Evolutionary conservation across 1,284 basidiomycete species (phyloP).

Genomic region (Ustilago shanxiensis): DNA sequence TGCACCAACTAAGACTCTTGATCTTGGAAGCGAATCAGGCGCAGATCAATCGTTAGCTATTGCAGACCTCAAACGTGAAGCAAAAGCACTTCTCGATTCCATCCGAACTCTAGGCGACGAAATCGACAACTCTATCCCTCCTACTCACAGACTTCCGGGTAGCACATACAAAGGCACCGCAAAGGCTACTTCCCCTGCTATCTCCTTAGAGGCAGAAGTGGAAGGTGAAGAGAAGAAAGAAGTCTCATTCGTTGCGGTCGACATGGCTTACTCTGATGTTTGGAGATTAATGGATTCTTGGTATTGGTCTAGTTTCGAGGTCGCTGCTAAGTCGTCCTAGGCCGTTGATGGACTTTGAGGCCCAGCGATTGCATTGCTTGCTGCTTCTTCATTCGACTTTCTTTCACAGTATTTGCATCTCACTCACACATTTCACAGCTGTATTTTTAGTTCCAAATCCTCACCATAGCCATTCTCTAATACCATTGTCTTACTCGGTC

Average conservation of each 20-base stretch:
- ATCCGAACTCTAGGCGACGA: slow-evolving; percentile 27
- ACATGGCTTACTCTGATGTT: slow-evolving; percentile 26
- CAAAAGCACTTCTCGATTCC: slow-evolving; percentile 21
- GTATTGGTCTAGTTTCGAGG: slow-evolving; percentile 43
- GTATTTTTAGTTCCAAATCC: slow-evolving; percentile 11
- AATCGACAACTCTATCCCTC: slow-evolving; percentile 25
- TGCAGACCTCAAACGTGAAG: slow-evolving; percentile 26
- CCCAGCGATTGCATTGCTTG: no score
- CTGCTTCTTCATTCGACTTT: not conserved
- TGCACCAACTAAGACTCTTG: not conserved
- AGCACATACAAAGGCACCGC: slow-evolving; percentile 1
- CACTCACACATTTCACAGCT: slow-evolving; percentile 4
- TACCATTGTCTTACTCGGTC: not conserved
- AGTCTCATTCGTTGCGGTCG: slow-evolving; percentile 26
- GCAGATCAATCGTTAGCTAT: slow-evolving; percentile 15
- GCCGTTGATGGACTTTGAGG: no score
- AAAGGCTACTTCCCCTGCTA: not conserved
- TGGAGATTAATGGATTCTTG: slow-evolving; percentile 40
- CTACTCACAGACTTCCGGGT: slow-evolving; percentile 23
- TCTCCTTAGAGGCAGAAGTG: not conserved
- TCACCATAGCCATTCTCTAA: not conserved
- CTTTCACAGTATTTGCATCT: not conserved
- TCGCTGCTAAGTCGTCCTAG: slow-evolving; percentile 1
- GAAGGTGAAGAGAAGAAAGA: not conserved
- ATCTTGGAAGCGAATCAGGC: slow-evolving; percentile 12